These are phyloP conservation scores for Stachybotrys elegans DNA, from an alignment of 2,329 filamentous ascomycete genomes.

Conservation along the genomic window DNA sequence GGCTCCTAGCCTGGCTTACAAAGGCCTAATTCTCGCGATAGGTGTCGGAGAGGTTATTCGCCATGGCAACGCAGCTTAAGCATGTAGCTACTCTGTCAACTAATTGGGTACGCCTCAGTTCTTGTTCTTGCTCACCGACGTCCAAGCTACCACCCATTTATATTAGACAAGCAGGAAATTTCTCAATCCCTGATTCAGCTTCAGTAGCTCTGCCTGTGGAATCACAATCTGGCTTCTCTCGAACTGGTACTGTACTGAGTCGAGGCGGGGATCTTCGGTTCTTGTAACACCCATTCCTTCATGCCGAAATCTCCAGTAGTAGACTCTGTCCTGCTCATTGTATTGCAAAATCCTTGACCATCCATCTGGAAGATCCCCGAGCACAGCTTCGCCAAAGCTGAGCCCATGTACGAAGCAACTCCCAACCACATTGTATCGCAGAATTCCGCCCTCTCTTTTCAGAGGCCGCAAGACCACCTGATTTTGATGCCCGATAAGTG, in stretches of 20 bases:
- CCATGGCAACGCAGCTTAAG: too few species aligned
- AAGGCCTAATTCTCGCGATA: too few species aligned
- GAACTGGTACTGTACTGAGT: background rate
- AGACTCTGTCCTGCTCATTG: background rate
- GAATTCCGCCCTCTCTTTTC: background rate
- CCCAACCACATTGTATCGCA: background rate
- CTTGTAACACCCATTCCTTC: background rate
- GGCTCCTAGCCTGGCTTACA: too few species aligned
- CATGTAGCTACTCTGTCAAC: too few species aligned
- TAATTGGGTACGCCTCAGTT: too few species aligned
- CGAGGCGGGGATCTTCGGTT: background rate
- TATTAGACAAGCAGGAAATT: background rate
- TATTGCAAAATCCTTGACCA: background rate
- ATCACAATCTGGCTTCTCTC: background rate
- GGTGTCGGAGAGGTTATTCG: too few species aligned
- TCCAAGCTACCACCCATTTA: background rate
- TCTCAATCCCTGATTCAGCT: background rate
- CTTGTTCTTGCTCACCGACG: too few species aligned
- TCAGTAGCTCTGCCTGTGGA: background rate
- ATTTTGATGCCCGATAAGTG: background rate
- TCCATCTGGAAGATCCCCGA: background rate
- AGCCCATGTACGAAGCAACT: background rate
- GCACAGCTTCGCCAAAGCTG: background rate
- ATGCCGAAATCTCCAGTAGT: background rate
- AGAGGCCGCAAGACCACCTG: background rate